phyloP scores from a whole-genome alignment of 352 stramenopile genomes.

The Elongisporangium undulatum region DNA sequence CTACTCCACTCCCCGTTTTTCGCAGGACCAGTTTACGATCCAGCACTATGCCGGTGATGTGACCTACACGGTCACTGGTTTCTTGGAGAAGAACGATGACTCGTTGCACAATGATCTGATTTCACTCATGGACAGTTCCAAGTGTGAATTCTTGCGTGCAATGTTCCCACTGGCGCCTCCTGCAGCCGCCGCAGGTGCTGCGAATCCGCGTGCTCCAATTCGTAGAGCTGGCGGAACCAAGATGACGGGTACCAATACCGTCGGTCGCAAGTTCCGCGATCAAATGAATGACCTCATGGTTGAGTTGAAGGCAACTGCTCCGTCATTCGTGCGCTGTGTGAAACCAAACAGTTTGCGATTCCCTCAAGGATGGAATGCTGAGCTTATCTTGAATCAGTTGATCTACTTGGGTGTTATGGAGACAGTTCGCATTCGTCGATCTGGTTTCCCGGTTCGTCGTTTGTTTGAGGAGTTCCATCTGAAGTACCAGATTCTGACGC shows the following conservation, averaged over 20 bases:
- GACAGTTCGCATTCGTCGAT: slow-evolving; percentile 86
- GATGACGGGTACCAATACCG: slow-evolving; percentile 88
- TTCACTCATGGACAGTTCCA: slow-evolving; percentile 83
- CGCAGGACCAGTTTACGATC: slow-evolving; percentile 95
- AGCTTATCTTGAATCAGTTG: slow-evolving; percentile 85
- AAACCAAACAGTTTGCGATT: slow-evolving; percentile 91
- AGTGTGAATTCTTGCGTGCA: slow-evolving; percentile 73
- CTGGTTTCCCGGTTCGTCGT: slow-evolving; percentile 80
- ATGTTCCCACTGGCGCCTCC: slow-evolving; percentile 56
- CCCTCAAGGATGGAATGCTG: slow-evolving; percentile 82
- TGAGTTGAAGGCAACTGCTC: slow-evolving; percentile 71
- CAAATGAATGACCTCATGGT: slow-evolving; percentile 87
- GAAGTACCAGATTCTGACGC: slow-evolving; percentile 86
- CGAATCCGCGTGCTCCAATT: slow-evolving; percentile 64
- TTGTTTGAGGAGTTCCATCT: slow-evolving; percentile 84
- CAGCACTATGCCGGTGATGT: slow-evolving; percentile 97
- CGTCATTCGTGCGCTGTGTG: slow-evolving; percentile 91
- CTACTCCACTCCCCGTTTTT: slow-evolving; percentile 83
- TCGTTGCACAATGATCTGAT: slow-evolving; percentile 91
- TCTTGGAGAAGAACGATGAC: slow-evolving; percentile 98
- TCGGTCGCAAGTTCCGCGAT: slow-evolving; percentile 88
- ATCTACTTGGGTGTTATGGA: slow-evolving; percentile 91
- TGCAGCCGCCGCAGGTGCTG: slow-evolving; percentile 21
- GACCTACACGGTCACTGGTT: slow-evolving; percentile 94
- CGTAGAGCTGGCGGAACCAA: slow-evolving; percentile 70